These are phyloP conservation scores for Auricularia heimuer DNA, from an alignment of 768 basidiomycete genomes.

Conservation along the genomic window DNA sequence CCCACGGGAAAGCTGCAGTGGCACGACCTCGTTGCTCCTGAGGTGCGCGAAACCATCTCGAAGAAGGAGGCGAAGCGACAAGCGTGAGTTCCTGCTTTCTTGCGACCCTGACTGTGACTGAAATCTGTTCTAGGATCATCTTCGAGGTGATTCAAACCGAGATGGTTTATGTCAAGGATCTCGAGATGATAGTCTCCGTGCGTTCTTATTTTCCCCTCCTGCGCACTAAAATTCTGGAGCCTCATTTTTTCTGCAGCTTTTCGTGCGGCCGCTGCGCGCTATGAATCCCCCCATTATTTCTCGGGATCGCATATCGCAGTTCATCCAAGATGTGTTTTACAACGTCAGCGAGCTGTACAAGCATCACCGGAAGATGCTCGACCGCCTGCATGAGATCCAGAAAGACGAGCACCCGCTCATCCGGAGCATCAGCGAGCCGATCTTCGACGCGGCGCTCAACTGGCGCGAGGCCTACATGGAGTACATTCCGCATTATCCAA, in stretches of 20 bases:
- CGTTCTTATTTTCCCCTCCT: slow-evolving; percentile 12
- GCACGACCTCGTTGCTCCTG: slow-evolving; percentile 74
- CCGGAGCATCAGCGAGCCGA: slow-evolving; percentile 67
- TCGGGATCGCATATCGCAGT: slow-evolving; percentile 56
- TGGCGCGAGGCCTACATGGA: slow-evolving; percentile 91
- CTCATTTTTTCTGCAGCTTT: slow-evolving; percentile 45
- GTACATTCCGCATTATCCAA: slow-evolving; percentile 88
- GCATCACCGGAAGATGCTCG: slow-evolving; percentile 68
- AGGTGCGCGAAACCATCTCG: slow-evolving; percentile 46
- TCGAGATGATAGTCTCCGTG: slow-evolving; percentile 77
- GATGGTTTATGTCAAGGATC: slow-evolving; percentile 88
- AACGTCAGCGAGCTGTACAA: slow-evolving; percentile 69
- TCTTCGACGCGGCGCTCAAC: slow-evolving; percentile 83
- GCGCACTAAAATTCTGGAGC: background rate
- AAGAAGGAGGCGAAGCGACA: slow-evolving; percentile 79
- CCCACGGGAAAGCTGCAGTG: slow-evolving; percentile 77
- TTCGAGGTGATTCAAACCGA: slow-evolving; percentile 94
- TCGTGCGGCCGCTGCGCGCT: slow-evolving; percentile 60
- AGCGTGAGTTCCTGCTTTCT: slow-evolving; percentile 42
- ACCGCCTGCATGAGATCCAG: slow-evolving; percentile 77
- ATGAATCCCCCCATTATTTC: slow-evolving; percentile 73
- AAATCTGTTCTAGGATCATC: slow-evolving; percentile 49
- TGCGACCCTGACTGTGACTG: background rate
- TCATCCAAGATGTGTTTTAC: slow-evolving; percentile 83
- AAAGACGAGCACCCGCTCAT: slow-evolving; percentile 79